A percentile compares a stretch with the other conserved stretches of the same genome.
Conservation (phyloP, 768 basidiomycete species). For the Kwoniella europaea region DNA sequence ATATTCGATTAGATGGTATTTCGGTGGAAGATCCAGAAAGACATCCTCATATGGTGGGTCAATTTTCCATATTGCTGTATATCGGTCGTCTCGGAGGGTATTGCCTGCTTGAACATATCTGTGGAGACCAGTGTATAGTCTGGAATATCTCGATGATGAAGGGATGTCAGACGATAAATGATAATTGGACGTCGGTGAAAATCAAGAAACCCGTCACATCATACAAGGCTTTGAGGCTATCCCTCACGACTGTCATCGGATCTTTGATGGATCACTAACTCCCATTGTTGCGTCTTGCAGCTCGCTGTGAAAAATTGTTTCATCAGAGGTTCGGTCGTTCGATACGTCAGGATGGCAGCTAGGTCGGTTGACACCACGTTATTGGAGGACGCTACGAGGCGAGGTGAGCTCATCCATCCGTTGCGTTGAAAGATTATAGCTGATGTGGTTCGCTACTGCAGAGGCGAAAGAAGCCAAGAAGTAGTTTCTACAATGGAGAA, state of each 20-base stretch:
- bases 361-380: slow-evolving; percentile 93
- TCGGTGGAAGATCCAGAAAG: slow-evolving; percentile 86
- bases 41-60: slow-evolving; percentile 92
- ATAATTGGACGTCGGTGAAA: no score
- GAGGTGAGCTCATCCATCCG: slow-evolving; percentile 67
- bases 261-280: not conserved
- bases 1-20: slow-evolving; percentile 94
- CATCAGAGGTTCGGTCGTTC: slow-evolving; percentile 96
- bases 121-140: no score
- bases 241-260: no score
- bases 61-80: no score
- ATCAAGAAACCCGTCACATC: no score
- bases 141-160: no score
- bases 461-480: slow-evolving; percentile 56
- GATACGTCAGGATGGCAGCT: slow-evolving; percentile 92
- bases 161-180: no score
- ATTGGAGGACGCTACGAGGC: slow-evolving; percentile 91
- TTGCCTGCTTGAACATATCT: no score
- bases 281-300: slow-evolving; percentile 60
- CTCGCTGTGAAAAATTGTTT: slow-evolving; percentile 99
- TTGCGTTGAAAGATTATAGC: not conserved
- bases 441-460: slow-evolving; percentile 17
- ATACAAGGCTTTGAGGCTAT: no score
- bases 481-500: slow-evolving; percentile 22
- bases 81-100: no score